phyloP scores from a whole-genome alignment of 768 basidiomycete genomes.

The Kondoa malvinella region DNA sequence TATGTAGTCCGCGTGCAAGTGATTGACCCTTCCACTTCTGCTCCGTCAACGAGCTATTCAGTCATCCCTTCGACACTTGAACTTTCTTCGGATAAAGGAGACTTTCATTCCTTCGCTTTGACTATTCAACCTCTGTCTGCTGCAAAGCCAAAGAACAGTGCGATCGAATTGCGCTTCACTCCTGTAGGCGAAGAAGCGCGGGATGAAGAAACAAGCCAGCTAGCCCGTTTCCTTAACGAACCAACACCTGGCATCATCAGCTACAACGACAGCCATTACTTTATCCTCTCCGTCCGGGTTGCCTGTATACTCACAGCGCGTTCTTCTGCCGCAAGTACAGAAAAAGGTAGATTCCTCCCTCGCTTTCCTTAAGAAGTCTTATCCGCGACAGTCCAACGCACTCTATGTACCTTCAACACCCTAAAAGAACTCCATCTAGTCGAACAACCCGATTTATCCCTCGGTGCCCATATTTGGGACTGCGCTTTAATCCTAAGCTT shows the following conservation, averaged over 20 bases:
- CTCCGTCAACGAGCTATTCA: neutral
- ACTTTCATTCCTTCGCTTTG: slow-evolving; percentile 1
- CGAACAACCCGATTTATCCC: slow-evolving; percentile 1
- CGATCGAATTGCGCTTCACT: neutral
- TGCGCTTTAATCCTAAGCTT: slow-evolving; percentile 1
- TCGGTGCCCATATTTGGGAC: slow-evolving; percentile 2
- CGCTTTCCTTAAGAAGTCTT: neutral
- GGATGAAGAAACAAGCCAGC: neutral
- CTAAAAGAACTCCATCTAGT: neutral
- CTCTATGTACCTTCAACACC: neutral
- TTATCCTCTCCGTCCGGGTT: neutral
- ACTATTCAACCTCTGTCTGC: neutral
- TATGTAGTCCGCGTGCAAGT: neutral
- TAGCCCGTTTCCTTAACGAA: neutral
- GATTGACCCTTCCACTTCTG: slow-evolving; percentile 1
- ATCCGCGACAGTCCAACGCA: neutral
- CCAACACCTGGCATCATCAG: neutral
- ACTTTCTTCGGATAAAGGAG: neutral
- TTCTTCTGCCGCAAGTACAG: too few relatives aligned
- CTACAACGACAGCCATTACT: neutral
- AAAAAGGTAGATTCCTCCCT: neutral
- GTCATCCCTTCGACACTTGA: neutral
- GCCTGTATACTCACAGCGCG: neutral
- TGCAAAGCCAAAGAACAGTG: neutral
- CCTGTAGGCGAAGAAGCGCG: neutral